These are phyloP conservation scores for Backusella macrospora DNA, from an alignment of 192 early-diverging fungal genomes.

Conservation along the genomic window DNA sequence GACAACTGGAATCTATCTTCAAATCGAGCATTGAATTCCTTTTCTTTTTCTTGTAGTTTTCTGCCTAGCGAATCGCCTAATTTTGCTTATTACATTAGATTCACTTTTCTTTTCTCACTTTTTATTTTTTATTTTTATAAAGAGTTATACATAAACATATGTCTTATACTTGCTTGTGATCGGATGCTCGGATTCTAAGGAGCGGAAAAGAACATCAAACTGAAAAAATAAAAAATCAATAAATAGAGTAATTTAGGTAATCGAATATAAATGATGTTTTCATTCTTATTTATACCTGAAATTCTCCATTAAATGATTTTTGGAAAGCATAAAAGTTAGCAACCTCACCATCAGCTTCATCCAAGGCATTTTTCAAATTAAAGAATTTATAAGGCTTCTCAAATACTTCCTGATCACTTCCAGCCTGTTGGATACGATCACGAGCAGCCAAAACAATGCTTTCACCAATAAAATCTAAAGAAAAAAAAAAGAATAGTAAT, in stretches of 20 bases:
- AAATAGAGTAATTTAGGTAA: background rate
- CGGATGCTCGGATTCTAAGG: constrained; percentile 33
- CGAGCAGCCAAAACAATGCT: constrained; percentile 37
- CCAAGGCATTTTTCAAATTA: constrained; percentile 39
- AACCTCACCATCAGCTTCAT: constrained; percentile 27
- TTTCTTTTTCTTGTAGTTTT: constrained; percentile 19
- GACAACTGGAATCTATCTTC: constrained; percentile 69
- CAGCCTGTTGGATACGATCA: constrained; percentile 11
- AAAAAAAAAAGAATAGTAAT: background rate
- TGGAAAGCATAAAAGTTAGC: constrained; percentile 67
- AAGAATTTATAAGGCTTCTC: constrained; percentile 25
- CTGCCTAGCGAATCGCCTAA: constrained; percentile 5
- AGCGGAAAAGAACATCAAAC: constrained; percentile 61
- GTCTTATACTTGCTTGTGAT: constrained; percentile 28
- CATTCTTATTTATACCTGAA: constrained; percentile 50
- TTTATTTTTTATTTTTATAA: too few relatives aligned
- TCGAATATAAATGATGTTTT: background rate
- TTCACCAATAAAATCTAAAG: constrained; percentile 37
- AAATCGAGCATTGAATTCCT: constrained; percentile 72
- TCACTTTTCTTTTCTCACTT: too few relatives aligned
- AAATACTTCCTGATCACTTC: constrained; percentile 21
- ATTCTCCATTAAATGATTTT: constrained; percentile 60
- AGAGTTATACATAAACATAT: too few relatives aligned
- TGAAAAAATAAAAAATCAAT: constrained; percentile 12
- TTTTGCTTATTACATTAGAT: background rate